Conservation (phyloP, 1,139 yeast species). For the Scheffersomyces illinoinensis region DNA sequence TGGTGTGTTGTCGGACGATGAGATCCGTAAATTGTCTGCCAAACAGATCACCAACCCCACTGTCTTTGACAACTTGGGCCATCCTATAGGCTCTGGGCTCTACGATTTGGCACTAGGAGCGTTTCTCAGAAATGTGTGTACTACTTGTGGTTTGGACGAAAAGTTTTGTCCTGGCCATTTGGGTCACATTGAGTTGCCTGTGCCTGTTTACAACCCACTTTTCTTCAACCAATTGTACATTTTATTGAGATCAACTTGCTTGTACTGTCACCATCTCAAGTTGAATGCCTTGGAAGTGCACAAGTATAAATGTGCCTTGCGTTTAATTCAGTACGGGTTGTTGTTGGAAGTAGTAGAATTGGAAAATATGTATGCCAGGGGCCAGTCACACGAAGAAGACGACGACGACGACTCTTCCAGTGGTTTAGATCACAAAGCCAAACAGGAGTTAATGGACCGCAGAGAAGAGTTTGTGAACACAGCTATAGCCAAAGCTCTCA, state of each 20-base stretch:
- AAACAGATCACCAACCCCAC: slow-evolving; percentile 95
- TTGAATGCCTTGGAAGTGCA: slow-evolving; percentile 70
- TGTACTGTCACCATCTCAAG: slow-evolving; percentile 86
- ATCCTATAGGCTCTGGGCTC: slow-evolving; percentile 90
- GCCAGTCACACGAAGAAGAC: slow-evolving; percentile 33
- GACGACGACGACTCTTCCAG: slow-evolving; percentile 28
- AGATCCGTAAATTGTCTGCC: slow-evolving; percentile 83
- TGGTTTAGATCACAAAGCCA: slow-evolving; percentile 37
- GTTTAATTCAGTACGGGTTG: slow-evolving; percentile 84
- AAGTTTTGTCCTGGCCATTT: slow-evolving; percentile 97
- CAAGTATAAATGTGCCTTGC: slow-evolving; percentile 73
- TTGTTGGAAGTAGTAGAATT: slow-evolving; percentile 74
- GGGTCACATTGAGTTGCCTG: slow-evolving; percentile 96
- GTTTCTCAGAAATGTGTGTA: slow-evolving; percentile 80
- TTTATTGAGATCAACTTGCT: slow-evolving; percentile 80
- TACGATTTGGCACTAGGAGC: slow-evolving; percentile 96
- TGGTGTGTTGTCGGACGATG: slow-evolving; percentile 79
- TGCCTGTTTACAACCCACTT: slow-evolving; percentile 92
- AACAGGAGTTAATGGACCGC: slow-evolving; percentile 50
- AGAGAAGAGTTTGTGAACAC: slow-evolving; percentile 73
- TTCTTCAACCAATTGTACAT: slow-evolving; percentile 90
- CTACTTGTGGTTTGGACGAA: slow-evolving; percentile 96
- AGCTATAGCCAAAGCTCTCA: slow-evolving; percentile 72
- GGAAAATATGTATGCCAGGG: slow-evolving; percentile 56
- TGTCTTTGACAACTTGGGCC: slow-evolving; percentile 93